These are phyloP conservation scores for Penicillium olsonii DNA, from an alignment of 2,329 filamentous ascomycete genomes.

Conservation along the genomic window DNA sequence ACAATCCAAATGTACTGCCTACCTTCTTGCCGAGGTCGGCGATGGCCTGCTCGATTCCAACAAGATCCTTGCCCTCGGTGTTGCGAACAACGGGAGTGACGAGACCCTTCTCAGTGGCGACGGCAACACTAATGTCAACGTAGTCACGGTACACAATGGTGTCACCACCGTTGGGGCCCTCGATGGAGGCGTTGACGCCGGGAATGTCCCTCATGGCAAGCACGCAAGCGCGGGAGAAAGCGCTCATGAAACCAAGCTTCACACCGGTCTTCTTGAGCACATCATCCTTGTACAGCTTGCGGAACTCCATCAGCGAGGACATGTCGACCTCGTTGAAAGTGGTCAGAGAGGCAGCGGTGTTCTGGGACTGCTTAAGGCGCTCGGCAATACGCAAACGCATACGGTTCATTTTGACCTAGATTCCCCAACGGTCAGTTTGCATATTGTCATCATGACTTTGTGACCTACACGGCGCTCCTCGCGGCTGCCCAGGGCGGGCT, in stretches of 20 bases:
- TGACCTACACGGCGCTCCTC: conserved; percentile 80
- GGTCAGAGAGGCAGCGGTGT: conserved; percentile 93
- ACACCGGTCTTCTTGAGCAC: conserved; percentile 93
- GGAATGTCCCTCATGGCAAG: conserved; percentile 95
- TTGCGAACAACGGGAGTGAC: conserved; percentile 97
- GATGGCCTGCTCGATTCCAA: conserved; percentile 87
- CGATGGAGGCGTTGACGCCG: conserved; percentile 93
- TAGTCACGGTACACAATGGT: conserved; percentile 99
- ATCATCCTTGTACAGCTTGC: conserved; percentile 96
- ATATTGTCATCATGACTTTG: neutral
- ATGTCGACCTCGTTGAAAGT: conserved; percentile 99
- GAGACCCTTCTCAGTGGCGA: conserved; percentile 95
- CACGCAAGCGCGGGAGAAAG: conserved; percentile 86
- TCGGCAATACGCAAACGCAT: conserved; percentile 98
- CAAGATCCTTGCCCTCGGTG: conserved; percentile 81
- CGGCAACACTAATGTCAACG: conserved; percentile 95
- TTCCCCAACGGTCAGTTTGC: neutral
- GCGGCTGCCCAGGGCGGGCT: conserved; percentile 64
- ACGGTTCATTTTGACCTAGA: conserved; percentile 97
- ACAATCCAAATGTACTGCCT: conserved; percentile 2
- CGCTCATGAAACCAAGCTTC: conserved; percentile 99
- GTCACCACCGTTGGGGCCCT: conserved; percentile 90
- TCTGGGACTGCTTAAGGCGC: conserved; percentile 98
- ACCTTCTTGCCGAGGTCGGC: conserved; percentile 96
- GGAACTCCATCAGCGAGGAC: conserved; percentile 95